Evolutionary conservation across 164 flowering plant genomes (phyloP), one percentile per base, ranked within the genome.

Genomic region (Cinnamomum chago): DNA sequence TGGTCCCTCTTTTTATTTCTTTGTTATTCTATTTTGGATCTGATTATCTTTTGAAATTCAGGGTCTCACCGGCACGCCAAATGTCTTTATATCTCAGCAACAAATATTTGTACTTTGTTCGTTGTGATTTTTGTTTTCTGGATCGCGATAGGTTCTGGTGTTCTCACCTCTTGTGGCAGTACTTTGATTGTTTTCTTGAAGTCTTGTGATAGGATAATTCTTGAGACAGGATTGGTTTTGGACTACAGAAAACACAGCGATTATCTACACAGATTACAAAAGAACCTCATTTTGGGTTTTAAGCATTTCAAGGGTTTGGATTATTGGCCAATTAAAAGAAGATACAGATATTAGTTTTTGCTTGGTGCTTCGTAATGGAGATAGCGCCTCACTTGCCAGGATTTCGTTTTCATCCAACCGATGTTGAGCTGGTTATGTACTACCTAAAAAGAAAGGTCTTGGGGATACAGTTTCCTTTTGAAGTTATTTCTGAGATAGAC

Each of bases 391-490:
- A 85, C 30, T 85, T 83, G 47, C 98, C 97, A 0, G 98, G 98
- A 0, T 87, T 91, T 78, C 92, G 98, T 28, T 95, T 95, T 77
- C 92, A 88, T 76, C 97, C 98, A 0, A 90, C 94, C 13, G 92
- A 91, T 79, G 89, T 80, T 35, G 98, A 92, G 80, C 74, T 95
- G 72, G 77, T 95, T 20, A 70, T 75, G 88, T 92, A 75, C 81
- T 89, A 90, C 72, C 82, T 94, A 47, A 87, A 83, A 81, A 89
- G 86, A 80, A 92, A 92, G 73, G 83, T 92, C 5, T 12, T 79
- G 78, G 89, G 92, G 23, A 85, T 80, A 70, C 79, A 76, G 27
- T 65, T 88, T 17, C 67, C 3, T 13, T 67, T 75, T 76, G 81
- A 88, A 14, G 86, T 76, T 25, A 86, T 94, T 70, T 70, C 87